A percentile compares a stretch with the other conserved stretches of the same genome.
Conservation (phyloP, 306 rosid genomes). For the Citrullus mucosospermus region DNA sequence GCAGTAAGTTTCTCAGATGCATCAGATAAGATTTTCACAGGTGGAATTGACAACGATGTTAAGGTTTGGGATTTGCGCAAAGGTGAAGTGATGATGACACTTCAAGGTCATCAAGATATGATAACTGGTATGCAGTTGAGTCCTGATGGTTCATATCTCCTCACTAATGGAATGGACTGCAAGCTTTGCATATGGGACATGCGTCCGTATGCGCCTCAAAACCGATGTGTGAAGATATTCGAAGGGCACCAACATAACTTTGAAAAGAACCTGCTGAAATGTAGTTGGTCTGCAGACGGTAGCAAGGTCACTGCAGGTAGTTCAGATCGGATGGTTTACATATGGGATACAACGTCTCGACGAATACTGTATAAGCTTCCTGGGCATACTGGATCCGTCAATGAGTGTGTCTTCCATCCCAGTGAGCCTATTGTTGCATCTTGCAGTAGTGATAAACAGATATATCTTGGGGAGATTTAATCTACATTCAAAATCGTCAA, state of each 20-base stretch:
- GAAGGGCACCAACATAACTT: conserved; percentile 98
- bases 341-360: conserved; percentile 86
- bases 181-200: conserved; percentile 94
- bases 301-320: conserved; percentile 92
- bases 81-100: conserved; percentile 81
- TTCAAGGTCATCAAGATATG: conserved; percentile 96
- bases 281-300: conserved; percentile 90
- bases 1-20: conserved; percentile 88
- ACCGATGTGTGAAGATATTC: conserved; percentile 79
- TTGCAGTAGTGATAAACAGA: conserved; percentile 79
- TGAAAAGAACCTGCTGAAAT: conserved; percentile 75
- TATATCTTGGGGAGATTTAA: conserved; percentile 83
- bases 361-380: conserved; percentile 91
- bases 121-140: conserved; percentile 90
- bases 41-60: conserved; percentile 81
- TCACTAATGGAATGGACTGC: conserved; percentile 88
- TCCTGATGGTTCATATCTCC: conserved; percentile 97
- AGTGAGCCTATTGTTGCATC: conserved; percentile 72
- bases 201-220: conserved; percentile 96
- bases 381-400: conserved; percentile 79
- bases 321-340: conserved; percentile 84
- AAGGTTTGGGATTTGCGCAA: conserved; percentile 96
- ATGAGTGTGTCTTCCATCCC: conserved; percentile 76
- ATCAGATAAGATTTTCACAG: conserved; percentile 83
- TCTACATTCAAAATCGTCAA: not conserved